Base-by-base conservation (phyloP, 345 rosid genomes). In the Acer campestre region DNA sequence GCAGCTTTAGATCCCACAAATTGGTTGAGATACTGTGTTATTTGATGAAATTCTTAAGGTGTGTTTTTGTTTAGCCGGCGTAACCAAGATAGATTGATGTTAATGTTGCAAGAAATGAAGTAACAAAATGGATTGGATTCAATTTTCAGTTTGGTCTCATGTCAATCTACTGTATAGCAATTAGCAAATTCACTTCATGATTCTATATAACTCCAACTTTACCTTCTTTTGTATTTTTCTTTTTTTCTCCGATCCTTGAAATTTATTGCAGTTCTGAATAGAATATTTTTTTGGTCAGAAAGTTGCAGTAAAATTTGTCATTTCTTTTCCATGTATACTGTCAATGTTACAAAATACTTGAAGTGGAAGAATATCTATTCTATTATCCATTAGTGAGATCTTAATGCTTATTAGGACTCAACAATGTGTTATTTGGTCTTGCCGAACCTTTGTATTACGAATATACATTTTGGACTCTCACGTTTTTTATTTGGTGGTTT, bases 401-500 rank as follows among this genome's bases (percentile, higher is more conserved):
- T 3, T 0, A n/a, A 40, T 38, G 31, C 22, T 9, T 25, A 14
- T 16, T 25, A 69, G 13, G n/a, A n/a, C 29, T 69, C 18, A 5
- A 27, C 55, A 49, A 25, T 18, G 17, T 3, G 14, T 49, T 25
- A n/a, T 16, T 4, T 44, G 10, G 18, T 53, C 51, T 40, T 23
- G 17, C 12, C 9, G 3, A 23, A 6, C 18, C 76, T 40, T 61
- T 7, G 1, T 73, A 14, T 40, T 22, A 38, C 13, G n/a, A 5
- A 49, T 18, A 12, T 65, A 16, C 40, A 8, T 66, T 42, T 61
- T 75, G 56, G 13, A 42, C 42, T 35, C 27, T 68, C 8, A 65
- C 38, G 14, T 38, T 46, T 55, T 35, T 46, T 74, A 66, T 72
- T 42, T 46, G 48, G 27, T 67, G 44, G 44, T 77, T 40, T 59